phyloP scores from a whole-genome alignment of 73 alveolate species.

The Blepharisma japonicum region DNA sequence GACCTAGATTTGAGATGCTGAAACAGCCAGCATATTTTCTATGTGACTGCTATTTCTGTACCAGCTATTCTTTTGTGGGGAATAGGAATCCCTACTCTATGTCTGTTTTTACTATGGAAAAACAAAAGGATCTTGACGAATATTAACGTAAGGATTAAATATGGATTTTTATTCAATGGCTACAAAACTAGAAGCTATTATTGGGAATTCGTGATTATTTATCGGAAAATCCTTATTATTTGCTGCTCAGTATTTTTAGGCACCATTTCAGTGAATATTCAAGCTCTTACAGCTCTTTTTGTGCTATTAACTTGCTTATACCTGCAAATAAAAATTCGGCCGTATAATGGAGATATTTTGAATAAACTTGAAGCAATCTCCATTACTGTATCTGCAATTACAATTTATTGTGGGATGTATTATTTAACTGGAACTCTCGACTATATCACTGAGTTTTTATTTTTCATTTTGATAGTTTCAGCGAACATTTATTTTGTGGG shows the following conservation, averaged over 20 bases:
- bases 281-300: slow-evolving; percentile 14
- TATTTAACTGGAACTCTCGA: neutral
- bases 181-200: slow-evolving; percentile 20
- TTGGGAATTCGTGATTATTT: slow-evolving; percentile 19
- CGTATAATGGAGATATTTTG: neutral
- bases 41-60: neutral
- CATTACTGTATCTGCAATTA: neutral
- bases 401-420: slow-evolving; percentile 16
- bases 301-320: neutral
- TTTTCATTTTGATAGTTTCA: neutral
- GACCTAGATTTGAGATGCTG: neutral
- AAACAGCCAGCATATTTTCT: neutral
- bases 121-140: slow-evolving; percentile 8
- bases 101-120: neutral
- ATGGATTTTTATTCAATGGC: slow-evolving; percentile 37
- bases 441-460: neutral
- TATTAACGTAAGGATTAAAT: slow-evolving; percentile 11
- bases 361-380: slow-evolving; percentile 1
- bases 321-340: neutral
- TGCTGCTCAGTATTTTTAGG: slow-evolving; percentile 14
- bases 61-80: slow-evolving; percentile 36
- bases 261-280: slow-evolving; percentile 6
- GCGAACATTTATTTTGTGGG: neutral
- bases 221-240: slow-evolving; percentile 20
- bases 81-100: slow-evolving; percentile 30